Base-by-base conservation (phyloP, 192 early-diverging fungal genomes). In the Backusella australiensis region DNA sequence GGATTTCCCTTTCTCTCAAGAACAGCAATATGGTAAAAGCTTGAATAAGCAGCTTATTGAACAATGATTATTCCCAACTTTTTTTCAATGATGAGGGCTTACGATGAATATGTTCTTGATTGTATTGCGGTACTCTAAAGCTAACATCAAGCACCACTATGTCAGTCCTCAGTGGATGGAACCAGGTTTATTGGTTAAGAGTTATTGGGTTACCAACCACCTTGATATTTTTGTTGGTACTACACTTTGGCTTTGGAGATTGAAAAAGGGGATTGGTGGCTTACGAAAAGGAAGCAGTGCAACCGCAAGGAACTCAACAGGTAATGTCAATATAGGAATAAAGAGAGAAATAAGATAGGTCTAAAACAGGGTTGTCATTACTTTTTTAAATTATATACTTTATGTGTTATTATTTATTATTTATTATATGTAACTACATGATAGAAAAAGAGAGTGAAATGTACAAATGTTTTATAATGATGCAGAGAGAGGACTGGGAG, bases 171-270 rank as follows among this genome's bases (percentile, higher is more conserved):
- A 8, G 80, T 80, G 49, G 78, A 84, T n/a, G 87, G 88, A 35
- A 82, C 88, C 34, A 85, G 85, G n/a, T 86, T 94, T 81, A 85
- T 90, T n/a, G 95, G 95, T 26, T 32, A 95, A 94, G 82, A 89
- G 90, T 21, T 87, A 91, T 44, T 98, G 96, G 96, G 90, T 96
- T 11, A 80, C 96, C 21, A 93, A 32, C 95, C 41, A 98, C 95
- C 21, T 90, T 88, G 46, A 94, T 93, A 19, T 79, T 95, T 74
- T 83, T 98, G 2, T 82, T 96, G 9, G 88, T 93, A 46, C 81
- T 96, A 73, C 95, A 32, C 96, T 42, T 86, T 98, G 38, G 94
- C 93, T 7, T 82, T 95, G 67, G 96, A 96, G 80, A 83, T 94
- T 29, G 95, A 96, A 83, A 90, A 92, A 77, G 95, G 96, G 91